Evolutionary conservation across 148 eudicot species (phyloP).

Genomic region (Camellia sinensis): DNA sequence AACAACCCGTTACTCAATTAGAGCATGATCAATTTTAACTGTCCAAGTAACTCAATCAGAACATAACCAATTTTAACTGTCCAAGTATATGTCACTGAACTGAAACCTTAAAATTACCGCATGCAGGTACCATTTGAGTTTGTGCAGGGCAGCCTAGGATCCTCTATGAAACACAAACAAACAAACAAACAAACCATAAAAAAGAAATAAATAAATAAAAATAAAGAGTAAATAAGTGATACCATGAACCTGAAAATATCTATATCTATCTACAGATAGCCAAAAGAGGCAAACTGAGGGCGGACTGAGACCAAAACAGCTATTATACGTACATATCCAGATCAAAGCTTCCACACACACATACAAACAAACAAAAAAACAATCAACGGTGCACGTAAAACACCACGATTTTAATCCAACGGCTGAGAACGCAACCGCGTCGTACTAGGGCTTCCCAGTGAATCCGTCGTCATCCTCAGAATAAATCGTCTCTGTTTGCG

Average conservation of each 20-base stretch:
- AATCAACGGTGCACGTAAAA: constrained; percentile 2
- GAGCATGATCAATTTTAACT: no score
- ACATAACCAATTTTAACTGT: no score
- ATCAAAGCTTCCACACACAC: no score
- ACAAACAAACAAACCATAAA: not conserved
- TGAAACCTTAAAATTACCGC: not conserved
- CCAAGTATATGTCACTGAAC: not conserved
- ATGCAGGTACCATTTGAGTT: not conserved
- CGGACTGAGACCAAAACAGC: constrained; percentile 14
- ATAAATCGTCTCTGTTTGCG: not conserved
- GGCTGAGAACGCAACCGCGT: constrained; percentile 1
- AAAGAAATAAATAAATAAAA: not conserved
- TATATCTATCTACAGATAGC: not conserved
- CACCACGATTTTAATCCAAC: constrained; percentile 15
- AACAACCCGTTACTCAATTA: no score
- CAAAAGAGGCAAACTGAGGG: constrained; percentile 12
- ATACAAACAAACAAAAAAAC: not conserved
- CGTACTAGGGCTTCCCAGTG: not conserved
- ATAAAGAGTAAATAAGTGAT: not conserved
- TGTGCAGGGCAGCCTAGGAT: not conserved
- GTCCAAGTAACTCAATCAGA: no score
- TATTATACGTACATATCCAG: not conserved
- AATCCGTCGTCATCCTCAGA: not conserved
- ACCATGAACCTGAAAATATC: constrained; percentile 1
- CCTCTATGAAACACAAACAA: not conserved